A percentile compares a stretch with the other conserved stretches of the same genome.
Conservation (phyloP, 306 rosid species). For the Cicer yamashitae region DNA sequence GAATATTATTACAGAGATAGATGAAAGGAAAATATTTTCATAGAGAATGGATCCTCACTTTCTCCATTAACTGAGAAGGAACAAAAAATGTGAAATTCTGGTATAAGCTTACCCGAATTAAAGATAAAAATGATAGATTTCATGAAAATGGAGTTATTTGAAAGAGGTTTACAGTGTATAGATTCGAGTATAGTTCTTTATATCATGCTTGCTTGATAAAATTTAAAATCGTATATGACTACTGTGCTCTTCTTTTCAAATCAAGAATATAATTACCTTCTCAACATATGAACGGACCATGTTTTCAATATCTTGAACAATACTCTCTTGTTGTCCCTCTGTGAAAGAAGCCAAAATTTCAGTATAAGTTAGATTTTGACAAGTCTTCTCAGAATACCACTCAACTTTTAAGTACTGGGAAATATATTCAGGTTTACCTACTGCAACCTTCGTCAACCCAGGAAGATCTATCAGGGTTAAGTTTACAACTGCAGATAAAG, state of each 20-base stretch:
- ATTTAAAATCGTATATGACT: background rate
- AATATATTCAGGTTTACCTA: slow-evolving; percentile 64
- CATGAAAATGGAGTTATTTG: slow-evolving; percentile 15
- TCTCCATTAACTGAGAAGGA: slow-evolving; percentile 37
- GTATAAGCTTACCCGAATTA: background rate
- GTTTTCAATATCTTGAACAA: slow-evolving; percentile 96
- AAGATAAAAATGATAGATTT: slow-evolving; percentile 13
- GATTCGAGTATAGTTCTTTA: slow-evolving; percentile 15
- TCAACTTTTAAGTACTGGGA: slow-evolving; percentile 13
- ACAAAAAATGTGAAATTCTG: slow-evolving; percentile 6
- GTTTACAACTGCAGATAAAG: slow-evolving; percentile 86
- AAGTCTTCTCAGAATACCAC: slow-evolving; percentile 28
- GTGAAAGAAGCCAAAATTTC: slow-evolving; percentile 48
- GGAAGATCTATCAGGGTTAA: slow-evolving; percentile 98
- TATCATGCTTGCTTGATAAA: background rate
- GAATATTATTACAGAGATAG: too few relatives aligned
- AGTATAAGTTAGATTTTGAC: slow-evolving; percentile 29
- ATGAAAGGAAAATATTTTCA: background rate
- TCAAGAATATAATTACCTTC: slow-evolving; percentile 66
- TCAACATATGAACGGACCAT: slow-evolving; percentile 98
- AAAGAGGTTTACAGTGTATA: background rate
- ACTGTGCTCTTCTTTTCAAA: slow-evolving; percentile 19
- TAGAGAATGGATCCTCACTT: slow-evolving; percentile 15
- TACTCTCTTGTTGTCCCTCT: slow-evolving; percentile 93
- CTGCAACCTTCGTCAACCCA: slow-evolving; percentile 98